These are phyloP conservation scores for Remersonia thermophila DNA, from an alignment of 2,329 filamentous ascomycete genomes.

Conservation along the genomic window DNA sequence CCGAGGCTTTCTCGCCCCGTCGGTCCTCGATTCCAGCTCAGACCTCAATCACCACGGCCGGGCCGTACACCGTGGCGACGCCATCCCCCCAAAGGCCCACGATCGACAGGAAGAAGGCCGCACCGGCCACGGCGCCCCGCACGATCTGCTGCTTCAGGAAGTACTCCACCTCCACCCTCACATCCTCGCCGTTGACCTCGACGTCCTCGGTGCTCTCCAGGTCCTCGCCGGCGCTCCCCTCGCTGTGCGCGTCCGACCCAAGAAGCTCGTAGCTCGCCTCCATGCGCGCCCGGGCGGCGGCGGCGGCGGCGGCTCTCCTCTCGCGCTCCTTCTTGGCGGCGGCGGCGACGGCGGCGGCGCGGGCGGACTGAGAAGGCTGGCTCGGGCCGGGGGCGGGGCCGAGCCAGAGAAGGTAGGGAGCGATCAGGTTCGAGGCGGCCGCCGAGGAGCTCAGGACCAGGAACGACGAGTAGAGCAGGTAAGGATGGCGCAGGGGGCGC, in stretches of 20 bases:
- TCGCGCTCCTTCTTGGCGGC: constrained; percentile 9
- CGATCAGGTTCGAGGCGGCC: constrained; percentile 35
- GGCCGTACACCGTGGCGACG: constrained; percentile 13
- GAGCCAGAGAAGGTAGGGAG: constrained; percentile 29
- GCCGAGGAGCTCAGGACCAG: constrained; percentile 51
- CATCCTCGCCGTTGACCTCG: constrained; percentile 50
- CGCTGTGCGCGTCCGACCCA: constrained; percentile 17
- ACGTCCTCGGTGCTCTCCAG: constrained; percentile 28
- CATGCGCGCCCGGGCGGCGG: constrained; percentile 35
- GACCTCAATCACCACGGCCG: constrained; percentile 10
- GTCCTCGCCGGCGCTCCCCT: constrained; percentile 36
- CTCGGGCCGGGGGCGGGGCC: constrained; percentile 6
- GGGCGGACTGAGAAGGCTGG: constrained; percentile 6
- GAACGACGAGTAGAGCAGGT: constrained; percentile 73
- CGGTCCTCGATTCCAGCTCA: not conserved
- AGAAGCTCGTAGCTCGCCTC: constrained; percentile 64
- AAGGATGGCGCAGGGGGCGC: constrained; percentile 66
- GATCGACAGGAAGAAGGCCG: constrained; percentile 49
- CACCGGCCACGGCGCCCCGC: constrained; percentile 39
- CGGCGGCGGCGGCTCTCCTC: constrained; percentile 16
- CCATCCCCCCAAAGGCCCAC: constrained; percentile 57
- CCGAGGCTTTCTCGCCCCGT: too few species aligned
- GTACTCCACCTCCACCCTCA: constrained; percentile 42
- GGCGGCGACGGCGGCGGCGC: constrained; percentile 16
- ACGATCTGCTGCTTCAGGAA: constrained; percentile 42